phyloP scores from a whole-genome alignment of 1,284 basidiomycete genomes.

The Leccinum pallidistipes region DNA sequence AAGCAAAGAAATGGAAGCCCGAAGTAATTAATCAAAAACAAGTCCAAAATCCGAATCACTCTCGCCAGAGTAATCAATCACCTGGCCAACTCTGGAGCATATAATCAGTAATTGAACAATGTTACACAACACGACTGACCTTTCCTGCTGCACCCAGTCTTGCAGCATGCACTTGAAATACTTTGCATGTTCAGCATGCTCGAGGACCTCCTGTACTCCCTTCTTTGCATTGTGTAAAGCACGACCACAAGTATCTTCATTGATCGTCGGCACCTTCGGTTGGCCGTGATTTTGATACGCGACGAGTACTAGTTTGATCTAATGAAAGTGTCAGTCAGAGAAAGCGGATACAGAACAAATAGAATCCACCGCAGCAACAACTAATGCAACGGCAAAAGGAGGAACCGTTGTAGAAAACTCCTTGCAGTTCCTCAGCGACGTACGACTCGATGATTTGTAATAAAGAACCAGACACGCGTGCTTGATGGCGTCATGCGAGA shows the following conservation, averaged over 20 bases:
- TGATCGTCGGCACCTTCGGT: not conserved
- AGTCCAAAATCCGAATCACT: not conserved
- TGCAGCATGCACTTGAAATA: not conserved
- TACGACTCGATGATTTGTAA: not conserved
- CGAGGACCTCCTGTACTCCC: not conserved
- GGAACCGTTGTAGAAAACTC: not conserved
- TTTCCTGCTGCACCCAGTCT: not conserved
- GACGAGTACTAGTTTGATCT: not conserved
- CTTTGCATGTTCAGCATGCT: not conserved
- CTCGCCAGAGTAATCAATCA: not conserved
- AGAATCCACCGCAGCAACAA: not conserved
- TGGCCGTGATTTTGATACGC: not conserved
- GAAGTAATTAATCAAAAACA: not conserved
- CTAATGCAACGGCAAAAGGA: not conserved
- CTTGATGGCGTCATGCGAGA: not conserved
- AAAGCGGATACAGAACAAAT: not conserved
- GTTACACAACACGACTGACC: not conserved
- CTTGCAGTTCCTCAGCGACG: not conserved
- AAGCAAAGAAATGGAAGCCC: not conserved
- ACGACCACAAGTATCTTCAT: not conserved
- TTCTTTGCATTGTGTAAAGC: not conserved
- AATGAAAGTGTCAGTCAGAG: not conserved
- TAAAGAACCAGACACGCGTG: not conserved
- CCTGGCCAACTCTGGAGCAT: not conserved
- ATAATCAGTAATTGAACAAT: not conserved